A percentile compares a stretch with the other conserved stretches of the same genome.
phyloP scores from a whole-genome alignment of 129 eudicot species.

The Pseudognaphalium luteoalbum region DNA sequence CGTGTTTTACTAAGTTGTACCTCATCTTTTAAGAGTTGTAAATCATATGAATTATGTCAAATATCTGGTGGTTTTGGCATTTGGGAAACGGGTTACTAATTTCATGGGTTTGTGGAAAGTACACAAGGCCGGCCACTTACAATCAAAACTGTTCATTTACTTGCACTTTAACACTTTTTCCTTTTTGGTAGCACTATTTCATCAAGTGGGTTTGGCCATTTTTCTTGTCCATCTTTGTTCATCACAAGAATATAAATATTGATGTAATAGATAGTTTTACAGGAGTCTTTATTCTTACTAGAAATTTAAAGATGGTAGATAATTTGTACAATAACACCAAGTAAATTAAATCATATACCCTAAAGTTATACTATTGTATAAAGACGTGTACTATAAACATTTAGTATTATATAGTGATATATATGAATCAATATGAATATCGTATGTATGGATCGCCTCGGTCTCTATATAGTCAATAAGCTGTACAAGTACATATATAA shows the following conservation, averaged over 20 bases:
- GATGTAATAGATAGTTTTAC: too few relatives aligned
- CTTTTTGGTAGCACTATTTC: constrained; percentile 37
- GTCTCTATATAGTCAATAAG: not conserved
- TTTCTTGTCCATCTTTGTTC: constrained; percentile 19
- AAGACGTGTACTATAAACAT: too few relatives aligned
- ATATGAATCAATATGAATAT: too few relatives aligned
- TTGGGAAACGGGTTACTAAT: constrained; percentile 20
- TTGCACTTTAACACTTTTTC: constrained; percentile 39
- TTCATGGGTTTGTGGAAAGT: constrained; percentile 37
- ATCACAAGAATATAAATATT: too few relatives aligned
- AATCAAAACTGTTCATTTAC: constrained; percentile 32
- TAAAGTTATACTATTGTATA: too few relatives aligned
- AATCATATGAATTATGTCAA: not conserved
- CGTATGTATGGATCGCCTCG: too few relatives aligned
- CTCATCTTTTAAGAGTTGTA: constrained; percentile 15
- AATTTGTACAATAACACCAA: not conserved
- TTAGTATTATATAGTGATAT: too few relatives aligned
- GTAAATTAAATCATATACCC: too few relatives aligned
- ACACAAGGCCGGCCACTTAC: constrained; percentile 32
- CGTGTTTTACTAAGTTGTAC: not conserved
- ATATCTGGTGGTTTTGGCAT: not conserved
- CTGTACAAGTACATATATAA: not conserved
- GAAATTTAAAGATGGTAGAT: not conserved
- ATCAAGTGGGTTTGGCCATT: constrained; percentile 40
- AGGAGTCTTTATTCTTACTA: not conserved